phyloP scores from a whole-genome alignment of 345 rosid genomes.

The Camelina neglecta region DNA sequence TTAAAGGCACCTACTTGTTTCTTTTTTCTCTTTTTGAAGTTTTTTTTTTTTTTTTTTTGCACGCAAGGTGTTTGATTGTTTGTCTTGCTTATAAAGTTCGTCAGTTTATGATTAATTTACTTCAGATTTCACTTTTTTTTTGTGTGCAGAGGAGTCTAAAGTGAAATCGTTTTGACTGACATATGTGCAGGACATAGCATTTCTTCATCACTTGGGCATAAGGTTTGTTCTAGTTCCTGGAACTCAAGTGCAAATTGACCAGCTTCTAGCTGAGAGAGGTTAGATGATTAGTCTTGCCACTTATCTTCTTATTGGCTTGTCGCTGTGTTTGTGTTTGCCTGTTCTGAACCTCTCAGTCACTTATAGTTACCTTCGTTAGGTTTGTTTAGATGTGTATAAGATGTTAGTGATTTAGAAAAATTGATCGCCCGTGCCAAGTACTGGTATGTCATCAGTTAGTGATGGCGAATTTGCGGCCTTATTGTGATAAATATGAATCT shows the following conservation, averaged over 20 bases:
- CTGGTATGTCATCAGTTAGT: background rate
- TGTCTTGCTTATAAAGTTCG: background rate
- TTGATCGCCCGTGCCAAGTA: background rate
- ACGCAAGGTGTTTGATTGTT: constrained; percentile 23
- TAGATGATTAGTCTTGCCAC: background rate
- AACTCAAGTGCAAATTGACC: constrained; percentile 86
- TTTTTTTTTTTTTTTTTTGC: background rate
- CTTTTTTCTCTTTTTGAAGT: background rate
- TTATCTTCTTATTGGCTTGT: background rate
- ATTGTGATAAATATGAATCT: constrained; percentile 22
- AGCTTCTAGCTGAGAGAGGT: constrained; percentile 86
- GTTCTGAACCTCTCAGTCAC: background rate
- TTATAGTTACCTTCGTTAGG: background rate
- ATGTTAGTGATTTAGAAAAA: background rate
- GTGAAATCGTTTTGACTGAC: background rate
- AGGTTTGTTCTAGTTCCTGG: constrained; percentile 87
- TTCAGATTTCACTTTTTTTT: background rate
- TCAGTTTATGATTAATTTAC: background rate
- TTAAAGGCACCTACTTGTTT: constrained; percentile 59
- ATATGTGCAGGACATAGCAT: constrained; percentile 80
- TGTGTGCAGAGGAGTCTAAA: background rate
- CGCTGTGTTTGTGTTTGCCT: background rate
- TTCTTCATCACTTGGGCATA: constrained; percentile 89
- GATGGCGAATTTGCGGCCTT: constrained; percentile 9
- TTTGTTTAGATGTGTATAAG: background rate